phyloP scores from a whole-genome alignment of 179 eudicot genomes.

The Beta corolliflora region DNA sequence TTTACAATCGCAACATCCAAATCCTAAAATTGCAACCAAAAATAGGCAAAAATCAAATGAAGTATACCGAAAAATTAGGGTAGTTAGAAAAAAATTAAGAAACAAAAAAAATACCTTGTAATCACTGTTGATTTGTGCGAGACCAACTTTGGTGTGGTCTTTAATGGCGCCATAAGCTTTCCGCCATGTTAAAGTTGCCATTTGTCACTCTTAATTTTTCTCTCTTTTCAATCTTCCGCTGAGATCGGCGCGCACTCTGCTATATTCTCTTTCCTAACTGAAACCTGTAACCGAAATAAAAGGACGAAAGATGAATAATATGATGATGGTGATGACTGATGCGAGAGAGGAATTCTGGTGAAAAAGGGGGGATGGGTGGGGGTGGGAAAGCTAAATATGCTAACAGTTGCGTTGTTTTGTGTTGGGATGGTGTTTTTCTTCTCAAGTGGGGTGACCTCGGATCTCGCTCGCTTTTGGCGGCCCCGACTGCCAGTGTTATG shows the following conservation, averaged over 20 bases:
- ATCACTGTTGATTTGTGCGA: conserved; percentile 94
- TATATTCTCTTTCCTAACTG: conserved; percentile 10
- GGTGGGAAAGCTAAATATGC: not conserved
- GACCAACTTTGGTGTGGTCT: conserved; percentile 94
- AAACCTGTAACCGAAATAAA: conserved; percentile 2
- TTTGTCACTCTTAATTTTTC: conserved; percentile 15
- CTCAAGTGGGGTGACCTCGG: not conserved
- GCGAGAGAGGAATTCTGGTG: not conserved
- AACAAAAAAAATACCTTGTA: conserved; percentile 57
- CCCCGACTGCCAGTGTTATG: not conserved
- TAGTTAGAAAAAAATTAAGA: not conserved
- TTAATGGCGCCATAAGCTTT: conserved; percentile 91
- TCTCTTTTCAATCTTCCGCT: conserved; percentile 10
- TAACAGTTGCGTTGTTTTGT: not conserved
- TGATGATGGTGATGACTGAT: not conserved
- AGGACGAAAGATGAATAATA: not conserved
- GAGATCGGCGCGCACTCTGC: conserved; percentile 17
- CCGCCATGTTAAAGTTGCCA: conserved; percentile 83
- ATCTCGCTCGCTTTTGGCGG: not conserved
- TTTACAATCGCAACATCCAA: conserved; percentile 94
- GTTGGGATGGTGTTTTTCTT: not conserved
- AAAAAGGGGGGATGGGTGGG: not conserved
- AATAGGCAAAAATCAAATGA: conserved; percentile 4
- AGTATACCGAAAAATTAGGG: not conserved
- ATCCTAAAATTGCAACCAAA: conserved; percentile 48